phyloP scores from a whole-genome alignment of 2,329 filamentous ascomycete genomes.

The Lasiodiplodia hormozganensis region DNA sequence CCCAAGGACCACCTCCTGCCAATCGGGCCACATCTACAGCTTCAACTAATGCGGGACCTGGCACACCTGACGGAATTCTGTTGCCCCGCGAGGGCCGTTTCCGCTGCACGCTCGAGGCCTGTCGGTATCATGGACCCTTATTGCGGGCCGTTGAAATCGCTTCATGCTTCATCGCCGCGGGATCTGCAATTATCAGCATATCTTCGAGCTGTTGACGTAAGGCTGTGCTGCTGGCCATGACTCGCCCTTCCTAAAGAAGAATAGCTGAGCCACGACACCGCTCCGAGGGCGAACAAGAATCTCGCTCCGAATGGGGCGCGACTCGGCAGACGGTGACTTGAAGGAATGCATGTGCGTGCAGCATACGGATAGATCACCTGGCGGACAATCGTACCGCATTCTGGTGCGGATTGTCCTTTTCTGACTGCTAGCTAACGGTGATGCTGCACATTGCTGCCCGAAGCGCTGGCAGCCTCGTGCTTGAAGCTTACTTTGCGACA shows the following conservation, averaged over 20 bases:
- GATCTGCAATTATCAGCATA: constrained; percentile 23
- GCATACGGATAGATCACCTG: constrained; percentile 13
- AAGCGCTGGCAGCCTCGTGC: background rate
- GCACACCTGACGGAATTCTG: constrained; percentile 7
- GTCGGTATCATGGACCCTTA: background rate
- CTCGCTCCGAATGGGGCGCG: constrained; percentile 12
- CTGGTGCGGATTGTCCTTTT: background rate
- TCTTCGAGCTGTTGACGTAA: constrained; percentile 13
- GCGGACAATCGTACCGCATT: background rate
- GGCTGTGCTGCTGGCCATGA: background rate
- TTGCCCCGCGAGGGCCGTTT: constrained; percentile 13
- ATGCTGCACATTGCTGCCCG: constrained; percentile 10
- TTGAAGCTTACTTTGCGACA: background rate
- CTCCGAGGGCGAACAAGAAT: constrained; percentile 12
- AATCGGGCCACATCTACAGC: background rate
- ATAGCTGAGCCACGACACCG: constrained; percentile 11
- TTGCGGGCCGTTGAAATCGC: background rate
- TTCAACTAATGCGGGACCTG: constrained; percentile 14
- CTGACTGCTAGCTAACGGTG: background rate
- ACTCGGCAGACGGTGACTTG: constrained; percentile 9
- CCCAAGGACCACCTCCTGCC: background rate
- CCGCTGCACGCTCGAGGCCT: background rate
- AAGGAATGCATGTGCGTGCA: constrained; percentile 16
- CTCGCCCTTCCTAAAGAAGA: constrained; percentile 10
- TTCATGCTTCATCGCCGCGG: constrained; percentile 4